A percentile compares a stretch with the other conserved stretches of the same genome.
Conservation (phyloP, 83 land plant species). For the Diphasiastrum complanatum region DNA sequence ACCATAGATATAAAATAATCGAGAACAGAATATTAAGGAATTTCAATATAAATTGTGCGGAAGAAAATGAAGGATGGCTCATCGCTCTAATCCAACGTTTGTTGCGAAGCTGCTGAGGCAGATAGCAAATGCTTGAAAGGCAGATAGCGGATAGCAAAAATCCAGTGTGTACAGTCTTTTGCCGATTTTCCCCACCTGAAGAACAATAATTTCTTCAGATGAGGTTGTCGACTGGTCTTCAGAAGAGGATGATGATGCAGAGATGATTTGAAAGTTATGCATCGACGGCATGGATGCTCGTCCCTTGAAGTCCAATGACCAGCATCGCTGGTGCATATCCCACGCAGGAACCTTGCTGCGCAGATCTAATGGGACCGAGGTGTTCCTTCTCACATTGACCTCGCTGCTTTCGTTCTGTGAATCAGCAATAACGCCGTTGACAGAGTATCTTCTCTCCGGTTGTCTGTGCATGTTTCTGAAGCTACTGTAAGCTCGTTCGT, state of each 20-base stretch:
- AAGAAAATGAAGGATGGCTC: too few species aligned
- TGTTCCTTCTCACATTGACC: too few species aligned
- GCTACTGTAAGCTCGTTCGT: not conserved
- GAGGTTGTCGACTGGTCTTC: not conserved
- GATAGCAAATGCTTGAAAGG: constrained; percentile 22
- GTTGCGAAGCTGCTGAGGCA: constrained; percentile 27
- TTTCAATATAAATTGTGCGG: too few species aligned
- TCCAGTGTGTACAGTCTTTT: constrained; percentile 18
- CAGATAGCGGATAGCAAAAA: constrained; percentile 20
- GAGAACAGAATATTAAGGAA: too few species aligned
- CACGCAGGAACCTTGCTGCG: constrained; percentile 23
- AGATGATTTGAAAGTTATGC: constrained; percentile 23
- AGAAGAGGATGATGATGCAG: not conserved
- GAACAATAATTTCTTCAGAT: not conserved
- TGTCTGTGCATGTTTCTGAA: not conserved
- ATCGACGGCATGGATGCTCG: constrained; percentile 27
- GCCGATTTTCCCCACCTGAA: constrained; percentile 24
- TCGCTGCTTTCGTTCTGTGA: not conserved
- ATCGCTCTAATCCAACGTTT: constrained; percentile 11
- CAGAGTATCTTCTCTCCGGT: not conserved
- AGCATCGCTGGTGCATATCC: constrained; percentile 14
- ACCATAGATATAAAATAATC: too few species aligned
- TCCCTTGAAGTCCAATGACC: constrained; percentile 25
- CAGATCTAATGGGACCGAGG: not conserved
- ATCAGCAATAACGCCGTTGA: not conserved